Conservation (phyloP, 805 yeast species). For the Suhomyces tanzawaensis region DNA sequence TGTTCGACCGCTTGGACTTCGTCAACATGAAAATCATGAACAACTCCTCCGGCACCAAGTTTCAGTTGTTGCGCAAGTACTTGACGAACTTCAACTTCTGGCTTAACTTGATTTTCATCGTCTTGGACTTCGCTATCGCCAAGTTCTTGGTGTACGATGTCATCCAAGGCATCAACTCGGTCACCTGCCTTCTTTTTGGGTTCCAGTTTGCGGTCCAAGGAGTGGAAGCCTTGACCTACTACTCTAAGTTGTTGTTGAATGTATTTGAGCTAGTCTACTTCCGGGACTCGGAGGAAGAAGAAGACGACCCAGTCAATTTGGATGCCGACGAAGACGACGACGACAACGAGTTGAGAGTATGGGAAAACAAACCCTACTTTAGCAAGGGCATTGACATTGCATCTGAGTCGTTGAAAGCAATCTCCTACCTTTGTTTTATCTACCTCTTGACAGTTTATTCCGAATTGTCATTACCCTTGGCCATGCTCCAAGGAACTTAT, state of each 20-base stretch:
- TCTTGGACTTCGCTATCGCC: constrained; percentile 53
- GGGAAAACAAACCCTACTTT: constrained; percentile 70
- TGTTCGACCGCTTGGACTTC: constrained; percentile 51
- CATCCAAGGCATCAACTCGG: constrained; percentile 49
- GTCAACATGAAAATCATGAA: constrained; percentile 29
- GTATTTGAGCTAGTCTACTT: constrained; percentile 52
- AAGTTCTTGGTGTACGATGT: constrained; percentile 55
- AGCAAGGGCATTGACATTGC: constrained; percentile 56
- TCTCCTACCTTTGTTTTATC: constrained; percentile 29
- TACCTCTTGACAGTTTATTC: constrained; percentile 35
- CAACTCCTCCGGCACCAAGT: constrained; percentile 10
- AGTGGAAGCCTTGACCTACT: constrained; percentile 48
- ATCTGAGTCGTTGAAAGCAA: constrained; percentile 40
- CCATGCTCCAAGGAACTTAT: constrained; percentile 45
- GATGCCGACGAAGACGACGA: constrained; percentile 17
- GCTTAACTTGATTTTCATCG: constrained; percentile 43
- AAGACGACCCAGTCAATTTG: not conserved
- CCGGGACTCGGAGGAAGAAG: constrained; percentile 7
- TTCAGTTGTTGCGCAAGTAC: constrained; percentile 24
- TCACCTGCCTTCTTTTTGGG: constrained; percentile 64
- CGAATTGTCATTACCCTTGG: constrained; percentile 31
- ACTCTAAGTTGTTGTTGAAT: constrained; percentile 49
- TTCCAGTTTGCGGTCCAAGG: constrained; percentile 70
- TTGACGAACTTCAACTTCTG: constrained; percentile 41
- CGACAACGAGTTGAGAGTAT: constrained; percentile 54